A percentile compares a stretch with the other conserved stretches of the same genome.
These are phyloP conservation scores for Neofusicoccum kwambonambiense DNA, from an alignment of 2,329 filamentous ascomycete genomes.

Conservation along the genomic window DNA sequence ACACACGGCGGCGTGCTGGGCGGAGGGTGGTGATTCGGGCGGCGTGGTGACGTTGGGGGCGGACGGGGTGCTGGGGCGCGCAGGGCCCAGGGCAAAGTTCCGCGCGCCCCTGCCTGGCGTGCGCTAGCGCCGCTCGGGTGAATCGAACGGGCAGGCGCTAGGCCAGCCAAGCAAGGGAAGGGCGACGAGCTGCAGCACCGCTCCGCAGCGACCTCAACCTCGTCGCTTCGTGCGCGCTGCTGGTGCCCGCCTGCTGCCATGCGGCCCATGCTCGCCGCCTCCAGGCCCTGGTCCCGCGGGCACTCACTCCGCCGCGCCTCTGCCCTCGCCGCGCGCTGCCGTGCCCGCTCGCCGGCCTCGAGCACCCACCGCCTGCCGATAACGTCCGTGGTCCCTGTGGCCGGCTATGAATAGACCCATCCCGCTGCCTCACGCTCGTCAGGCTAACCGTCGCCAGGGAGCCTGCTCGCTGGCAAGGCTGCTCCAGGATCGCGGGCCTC, in stretches of 20 bases:
- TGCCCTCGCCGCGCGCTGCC: not conserved
- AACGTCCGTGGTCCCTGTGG: not conserved
- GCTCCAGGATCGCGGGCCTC: not conserved
- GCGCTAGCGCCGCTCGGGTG: conserved; percentile 2
- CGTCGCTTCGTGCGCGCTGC: not conserved
- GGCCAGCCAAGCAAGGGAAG: not conserved
- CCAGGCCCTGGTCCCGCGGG: not conserved
- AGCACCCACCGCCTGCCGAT: not conserved
- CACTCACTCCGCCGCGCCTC: not conserved
- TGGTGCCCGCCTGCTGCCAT: too few relatives aligned
- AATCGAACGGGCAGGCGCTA: not conserved
- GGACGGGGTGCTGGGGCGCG: not conserved
- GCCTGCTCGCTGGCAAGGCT: too few relatives aligned
- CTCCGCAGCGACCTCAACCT: not conserved
- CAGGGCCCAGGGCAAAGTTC: not conserved
- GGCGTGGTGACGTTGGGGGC: not conserved
- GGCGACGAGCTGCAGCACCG: not conserved
- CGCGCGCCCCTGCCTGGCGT: not conserved
- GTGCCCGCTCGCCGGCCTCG: too few relatives aligned
- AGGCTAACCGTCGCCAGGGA: not conserved
- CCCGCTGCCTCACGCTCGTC: not conserved
- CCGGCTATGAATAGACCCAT: conserved; percentile 1
- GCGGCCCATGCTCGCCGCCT: not conserved
- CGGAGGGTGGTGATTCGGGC: not conserved
- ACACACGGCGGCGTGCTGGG: not conserved